phyloP scores from a whole-genome alignment of 495 filamentous ascomycete genomes.

The Aspergillus cristatus region DNA sequence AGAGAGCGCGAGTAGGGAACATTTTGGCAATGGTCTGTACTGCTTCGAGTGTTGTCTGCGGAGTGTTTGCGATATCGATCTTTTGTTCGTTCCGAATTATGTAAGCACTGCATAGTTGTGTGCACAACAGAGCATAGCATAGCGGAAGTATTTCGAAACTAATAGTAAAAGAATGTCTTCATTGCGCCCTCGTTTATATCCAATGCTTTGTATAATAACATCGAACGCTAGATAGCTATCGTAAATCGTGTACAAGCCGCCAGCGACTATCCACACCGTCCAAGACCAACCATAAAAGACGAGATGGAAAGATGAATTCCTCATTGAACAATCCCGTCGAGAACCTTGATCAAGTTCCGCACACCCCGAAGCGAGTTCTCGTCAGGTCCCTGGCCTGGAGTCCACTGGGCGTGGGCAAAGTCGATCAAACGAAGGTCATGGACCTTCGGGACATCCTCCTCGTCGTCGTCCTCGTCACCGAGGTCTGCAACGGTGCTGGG shows the following conservation, averaged over 20 bases:
- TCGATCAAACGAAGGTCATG: slow-evolving; percentile 86
- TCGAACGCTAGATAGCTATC: neutral
- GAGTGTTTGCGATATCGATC: neutral
- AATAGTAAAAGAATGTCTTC: too few relatives aligned
- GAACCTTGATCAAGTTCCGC: slow-evolving; percentile 59
- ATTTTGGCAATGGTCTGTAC: slow-evolving; percentile 30
- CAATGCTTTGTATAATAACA: neutral
- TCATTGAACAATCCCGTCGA: slow-evolving; percentile 48
- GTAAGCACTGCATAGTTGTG: slow-evolving; percentile 9
- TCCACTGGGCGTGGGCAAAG: slow-evolving; percentile 90
- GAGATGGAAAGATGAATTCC: slow-evolving; percentile 17
- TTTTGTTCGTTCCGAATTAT: slow-evolving; percentile 2
- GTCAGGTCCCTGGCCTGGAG: slow-evolving; percentile 76
- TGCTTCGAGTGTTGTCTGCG: slow-evolving; percentile 1
- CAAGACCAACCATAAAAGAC: too few relatives aligned
- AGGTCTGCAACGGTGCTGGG: slow-evolving; percentile 21
- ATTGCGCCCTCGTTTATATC: too few relatives aligned
- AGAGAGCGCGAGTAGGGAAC: slow-evolving; percentile 51
- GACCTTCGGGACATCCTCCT: slow-evolving; percentile 59
- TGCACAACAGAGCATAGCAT: too few relatives aligned
- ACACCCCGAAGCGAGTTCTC: slow-evolving; percentile 75
- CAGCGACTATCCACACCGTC: too few relatives aligned
- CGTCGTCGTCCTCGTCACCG: slow-evolving; percentile 61
- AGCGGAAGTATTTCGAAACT: too few relatives aligned
- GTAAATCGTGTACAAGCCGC: neutral